Base-by-base conservation (phyloP, 768 basidiomycete species). In the Collybia mongolica region DNA sequence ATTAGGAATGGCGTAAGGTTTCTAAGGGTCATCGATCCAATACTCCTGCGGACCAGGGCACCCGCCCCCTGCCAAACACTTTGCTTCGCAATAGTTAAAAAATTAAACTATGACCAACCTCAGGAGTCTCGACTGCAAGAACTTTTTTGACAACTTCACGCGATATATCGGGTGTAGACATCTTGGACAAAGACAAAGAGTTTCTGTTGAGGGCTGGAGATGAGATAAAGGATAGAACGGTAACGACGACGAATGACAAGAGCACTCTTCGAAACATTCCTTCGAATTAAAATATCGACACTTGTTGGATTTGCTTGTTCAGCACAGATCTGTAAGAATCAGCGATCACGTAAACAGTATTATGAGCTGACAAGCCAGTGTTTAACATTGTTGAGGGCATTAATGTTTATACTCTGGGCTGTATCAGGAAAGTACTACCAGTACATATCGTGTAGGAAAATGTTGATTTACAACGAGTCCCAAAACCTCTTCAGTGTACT, bases 1-100 rank as follows among this genome's bases (percentile, higher is more conserved):
- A 98, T 85, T 46, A 98, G 75, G 76, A 98, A 98, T 0, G 95
- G 95, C 0, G 88, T 86, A 36, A 97, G 69, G 64, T 94, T 97
- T 44, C 84, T 76, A 32, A 98, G 73, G 39, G 65, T 72, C 67
- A 72, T 71, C 3, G 84, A 79, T 6, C 96, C 96, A 54, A 98
- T 97, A 37, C 87, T 90, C 43, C 96, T 76, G 51, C 93, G 79
- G 18, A 98, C 96, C 44, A 77, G 72, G 15, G 88, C 94, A 5
- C 92, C 92, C 2, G 71, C 87, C 7, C 94, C 92, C 86, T 89
- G 50, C 5, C 47, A 47, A 39, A 11, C n/a, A 40, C 35, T 53
- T 35, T 19, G 12, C 51, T 42, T 46, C 35, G 50, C 19, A 24
- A 47, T 47, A n/a, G n/a, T n/a, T n/a, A 41, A 39, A 15, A 39